These are phyloP conservation scores for Myriosclerotinia duriaeana DNA, from an alignment of 2,329 filamentous ascomycete species.

Conservation along the genomic window DNA sequence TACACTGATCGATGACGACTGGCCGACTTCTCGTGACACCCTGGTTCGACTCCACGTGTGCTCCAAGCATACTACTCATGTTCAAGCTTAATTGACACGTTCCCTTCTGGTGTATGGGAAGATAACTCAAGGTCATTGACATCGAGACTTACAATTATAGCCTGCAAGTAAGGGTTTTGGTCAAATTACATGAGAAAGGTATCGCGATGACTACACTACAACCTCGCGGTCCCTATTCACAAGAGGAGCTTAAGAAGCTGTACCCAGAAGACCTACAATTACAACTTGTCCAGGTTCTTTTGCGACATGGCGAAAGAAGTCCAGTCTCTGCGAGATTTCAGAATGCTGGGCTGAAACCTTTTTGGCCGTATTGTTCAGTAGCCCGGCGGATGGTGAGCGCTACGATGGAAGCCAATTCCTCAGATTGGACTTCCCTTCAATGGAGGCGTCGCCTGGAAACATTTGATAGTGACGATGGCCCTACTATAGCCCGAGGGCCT, in stretches of 20 bases:
- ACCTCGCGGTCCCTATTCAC: slow-evolving; percentile 73
- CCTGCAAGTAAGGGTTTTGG: not conserved
- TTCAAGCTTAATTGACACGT: not conserved
- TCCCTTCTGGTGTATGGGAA: not conserved
- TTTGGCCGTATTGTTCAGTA: slow-evolving; percentile 89
- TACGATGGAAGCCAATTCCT: slow-evolving; percentile 52
- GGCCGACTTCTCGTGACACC: not conserved
- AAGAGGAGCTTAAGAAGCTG: slow-evolving; percentile 74
- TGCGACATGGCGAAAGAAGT: slow-evolving; percentile 78
- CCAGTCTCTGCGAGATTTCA: slow-evolving; percentile 87
- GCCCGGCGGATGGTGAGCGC: slow-evolving; percentile 68
- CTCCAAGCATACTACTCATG: not conserved
- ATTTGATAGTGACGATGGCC: slow-evolving; percentile 69
- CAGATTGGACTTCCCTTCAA: slow-evolving; percentile 43
- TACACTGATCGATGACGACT: not conserved
- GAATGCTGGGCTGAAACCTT: slow-evolving; percentile 65
- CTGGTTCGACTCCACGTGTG: not conserved
- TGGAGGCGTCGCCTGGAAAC: slow-evolving; percentile 78
- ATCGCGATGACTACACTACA: slow-evolving; percentile 71
- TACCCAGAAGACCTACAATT: slow-evolving; percentile 81
- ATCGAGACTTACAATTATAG: not conserved
- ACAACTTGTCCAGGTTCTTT: slow-evolving; percentile 83
- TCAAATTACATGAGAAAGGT: not conserved
- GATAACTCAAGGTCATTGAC: not conserved
- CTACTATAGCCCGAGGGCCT: slow-evolving; percentile 67